Conservation (phyloP, 805 yeast genomes). For the Starmera dryadoides region DNA sequence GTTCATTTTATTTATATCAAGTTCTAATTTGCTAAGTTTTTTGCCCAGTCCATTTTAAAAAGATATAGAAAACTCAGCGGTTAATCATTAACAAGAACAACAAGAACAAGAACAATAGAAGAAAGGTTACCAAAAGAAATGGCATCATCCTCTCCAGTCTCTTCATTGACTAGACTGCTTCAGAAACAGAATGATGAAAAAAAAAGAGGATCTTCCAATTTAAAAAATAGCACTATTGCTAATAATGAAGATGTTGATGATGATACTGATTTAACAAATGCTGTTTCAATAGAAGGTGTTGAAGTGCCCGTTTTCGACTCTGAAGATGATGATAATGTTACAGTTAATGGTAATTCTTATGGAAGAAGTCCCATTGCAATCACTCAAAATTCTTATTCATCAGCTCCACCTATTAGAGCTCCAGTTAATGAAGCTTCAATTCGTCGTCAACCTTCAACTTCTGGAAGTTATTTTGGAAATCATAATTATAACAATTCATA, state of each 20-base stretch:
- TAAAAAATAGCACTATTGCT: neutral
- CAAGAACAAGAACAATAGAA: too few relatives aligned
- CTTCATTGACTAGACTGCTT: slow-evolving; percentile 20
- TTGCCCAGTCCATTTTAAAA: too few relatives aligned
- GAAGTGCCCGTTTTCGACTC: slow-evolving; percentile 9
- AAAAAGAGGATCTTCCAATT: neutral
- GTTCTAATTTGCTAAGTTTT: too few relatives aligned
- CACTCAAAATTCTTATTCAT: slow-evolving; percentile 4
- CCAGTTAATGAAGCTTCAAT: slow-evolving; percentile 18
- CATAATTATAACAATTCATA: slow-evolving; percentile 6
- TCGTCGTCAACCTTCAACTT: slow-evolving; percentile 18
- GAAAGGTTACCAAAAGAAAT: slow-evolving; percentile 12
- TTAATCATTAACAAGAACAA: too few relatives aligned
- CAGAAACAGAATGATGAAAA: slow-evolving; percentile 16
- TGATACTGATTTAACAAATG: slow-evolving; percentile 11
- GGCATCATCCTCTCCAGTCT: slow-evolving; percentile 17
- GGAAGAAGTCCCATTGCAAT: slow-evolving; percentile 19
- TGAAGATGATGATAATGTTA: slow-evolving; percentile 1
- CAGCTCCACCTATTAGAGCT: slow-evolving; percentile 23
- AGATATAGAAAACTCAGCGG: too few relatives aligned
- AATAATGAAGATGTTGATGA: slow-evolving; percentile 6
- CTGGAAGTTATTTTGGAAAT: slow-evolving; percentile 1
- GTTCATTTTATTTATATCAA: too few relatives aligned
- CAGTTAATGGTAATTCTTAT: slow-evolving; percentile 3
- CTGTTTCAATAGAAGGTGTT: slow-evolving; percentile 23